Percentiles rank a stretch among this genome's conserved stretches.
These are phyloP conservation scores for Argentina anserina DNA, from an alignment of 306 rosid genomes.

Conservation along the genomic window DNA sequence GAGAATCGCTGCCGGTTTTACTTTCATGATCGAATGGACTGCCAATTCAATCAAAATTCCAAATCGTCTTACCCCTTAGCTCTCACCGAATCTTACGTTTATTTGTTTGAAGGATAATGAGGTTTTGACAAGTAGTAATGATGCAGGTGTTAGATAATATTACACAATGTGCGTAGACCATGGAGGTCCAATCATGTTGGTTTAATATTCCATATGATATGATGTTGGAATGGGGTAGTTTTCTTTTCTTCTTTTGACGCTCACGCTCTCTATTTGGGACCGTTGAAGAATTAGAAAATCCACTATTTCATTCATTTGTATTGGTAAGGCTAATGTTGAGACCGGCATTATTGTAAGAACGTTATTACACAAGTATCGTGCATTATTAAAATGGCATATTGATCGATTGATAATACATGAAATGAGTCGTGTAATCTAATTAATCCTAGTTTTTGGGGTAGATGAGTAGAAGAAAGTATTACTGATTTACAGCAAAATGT, in stretches of 20 bases:
- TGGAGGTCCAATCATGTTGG: background rate
- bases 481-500: no score
- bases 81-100: background rate
- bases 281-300: no score
- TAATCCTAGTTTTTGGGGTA: no score
- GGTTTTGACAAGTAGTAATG: background rate
- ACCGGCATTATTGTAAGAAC: no score
- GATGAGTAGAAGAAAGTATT: no score
- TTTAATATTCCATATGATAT: conserved; percentile 1
- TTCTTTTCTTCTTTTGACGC: background rate
- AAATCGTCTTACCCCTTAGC: no score
- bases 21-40: background rate
- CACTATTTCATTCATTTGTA: no score
- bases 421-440: no score
- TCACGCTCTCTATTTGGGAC: background rate
- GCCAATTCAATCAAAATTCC: background rate
- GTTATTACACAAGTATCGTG: no score
- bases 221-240: background rate
- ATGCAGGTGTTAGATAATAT: background rate
- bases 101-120: background rate
- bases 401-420: no score
- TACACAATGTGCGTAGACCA: background rate
- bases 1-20: background rate
- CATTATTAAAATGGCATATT: no score
- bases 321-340: no score